phyloP scores from a whole-genome alignment of 257 asterid genomes.

The Solanum piurae region DNA sequence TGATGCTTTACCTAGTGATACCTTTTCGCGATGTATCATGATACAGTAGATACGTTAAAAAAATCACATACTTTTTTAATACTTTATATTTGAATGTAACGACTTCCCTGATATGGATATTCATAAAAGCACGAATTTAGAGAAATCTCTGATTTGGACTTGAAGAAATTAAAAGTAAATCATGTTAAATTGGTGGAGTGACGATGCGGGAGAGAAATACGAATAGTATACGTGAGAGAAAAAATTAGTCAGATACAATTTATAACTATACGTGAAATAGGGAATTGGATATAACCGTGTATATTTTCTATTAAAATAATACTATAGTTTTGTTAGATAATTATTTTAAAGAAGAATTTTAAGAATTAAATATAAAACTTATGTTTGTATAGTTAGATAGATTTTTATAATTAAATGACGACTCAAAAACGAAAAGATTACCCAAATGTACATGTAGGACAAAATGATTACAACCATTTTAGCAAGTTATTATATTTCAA shows the following conservation, averaged over 20 bases:
- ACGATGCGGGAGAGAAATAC: not conserved
- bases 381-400: not conserved
- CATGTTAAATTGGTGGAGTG: not conserved
- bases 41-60: no score
- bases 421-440: not conserved
- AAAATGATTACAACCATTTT: not conserved
- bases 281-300: not conserved
- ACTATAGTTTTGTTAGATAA: not conserved
- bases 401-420: not conserved
- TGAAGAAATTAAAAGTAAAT: not conserved
- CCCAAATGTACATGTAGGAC: not conserved
- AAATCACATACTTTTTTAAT: no score
- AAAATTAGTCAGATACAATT: not conserved
- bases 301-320: no score
- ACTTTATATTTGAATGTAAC: not conserved
- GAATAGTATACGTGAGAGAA: not conserved
- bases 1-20: not conserved
- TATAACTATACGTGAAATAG: not conserved
- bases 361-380: no score
- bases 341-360: not conserved
- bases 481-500: not conserved
- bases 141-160: not conserved
- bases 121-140: not conserved
- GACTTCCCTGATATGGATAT: not conserved
- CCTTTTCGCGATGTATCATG: not conserved